These are phyloP conservation scores for Rhynchospora pubera DNA, from an alignment of 176 grass and related monocot genomes.

Conservation along the genomic window DNA sequence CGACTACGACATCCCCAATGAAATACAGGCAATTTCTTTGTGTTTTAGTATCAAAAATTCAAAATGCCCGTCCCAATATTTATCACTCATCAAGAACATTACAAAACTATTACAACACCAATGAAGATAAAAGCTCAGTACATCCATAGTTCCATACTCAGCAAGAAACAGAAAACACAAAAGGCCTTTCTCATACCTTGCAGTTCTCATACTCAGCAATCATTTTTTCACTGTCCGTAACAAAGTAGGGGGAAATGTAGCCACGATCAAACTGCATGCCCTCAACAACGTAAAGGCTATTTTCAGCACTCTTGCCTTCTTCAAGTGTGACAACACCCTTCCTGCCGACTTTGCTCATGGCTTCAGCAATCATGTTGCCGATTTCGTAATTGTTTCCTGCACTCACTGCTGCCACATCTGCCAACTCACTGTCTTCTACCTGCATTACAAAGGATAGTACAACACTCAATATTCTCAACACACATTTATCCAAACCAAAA, in stretches of 20 bases:
- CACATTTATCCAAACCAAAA: neutral
- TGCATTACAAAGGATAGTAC: conserved; percentile 12
- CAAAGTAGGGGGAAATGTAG: conserved; percentile 95
- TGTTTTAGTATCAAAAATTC: neutral
- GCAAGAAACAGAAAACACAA: neutral
- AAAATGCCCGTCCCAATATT: neutral
- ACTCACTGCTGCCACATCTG: conserved; percentile 92
- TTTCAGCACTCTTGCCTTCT: conserved; percentile 88
- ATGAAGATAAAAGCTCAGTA: neutral
- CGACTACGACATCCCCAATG: neutral
- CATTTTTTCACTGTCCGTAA: conserved; percentile 98
- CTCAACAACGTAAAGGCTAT: conserved; percentile 86
- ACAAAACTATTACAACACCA: neutral
- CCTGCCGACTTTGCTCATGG: conserved; percentile 93
- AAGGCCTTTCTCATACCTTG: conserved; percentile 40
- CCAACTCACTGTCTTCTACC: conserved; percentile 95
- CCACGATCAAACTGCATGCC: conserved; percentile 99
- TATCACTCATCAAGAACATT: neutral
- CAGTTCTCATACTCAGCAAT: conserved; percentile 86
- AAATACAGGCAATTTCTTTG: neutral
- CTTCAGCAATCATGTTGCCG: conserved; percentile 94
- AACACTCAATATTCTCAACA: neutral
- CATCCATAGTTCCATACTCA: neutral
- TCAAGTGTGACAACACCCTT: conserved; percentile 97
- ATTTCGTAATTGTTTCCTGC: conserved; percentile 95